Evolutionary conservation across 768 basidiomycete genomes (phyloP), one percentile per base, ranked within the genome.

Genomic region (Tulasnella sp.): DNA sequence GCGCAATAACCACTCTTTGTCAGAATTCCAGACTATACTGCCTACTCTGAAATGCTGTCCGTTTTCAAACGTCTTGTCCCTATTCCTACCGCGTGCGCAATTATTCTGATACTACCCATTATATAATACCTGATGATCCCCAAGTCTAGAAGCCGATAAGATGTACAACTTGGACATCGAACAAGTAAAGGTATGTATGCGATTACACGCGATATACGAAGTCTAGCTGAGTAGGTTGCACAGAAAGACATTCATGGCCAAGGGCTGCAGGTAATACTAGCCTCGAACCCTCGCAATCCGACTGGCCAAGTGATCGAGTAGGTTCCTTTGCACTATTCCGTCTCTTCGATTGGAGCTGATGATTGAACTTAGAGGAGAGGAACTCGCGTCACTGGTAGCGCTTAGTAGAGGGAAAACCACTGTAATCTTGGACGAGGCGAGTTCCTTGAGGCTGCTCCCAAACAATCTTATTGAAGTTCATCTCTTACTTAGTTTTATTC

Each of bases 281-380:
- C 88, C 0, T 90, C 86, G 20, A 96, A 95, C 66, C 92, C 92
- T n/a, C 79, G 91, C 48, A 96, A 95, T 62, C 91, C 92, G 3
- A 95, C 92, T 1, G 90, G 92, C n/a, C 91, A 93, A 63, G 78
- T 81, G 48, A 75, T 78, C 56, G 74, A 73, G 79, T 85, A 59
- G 20, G 66, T 62, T 9, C 13, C 5, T 48, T 15, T 29, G 20
- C 37, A 58, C 28, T 20, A 29, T 8, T 15, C 20, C 24, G 6
- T 6, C 19, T 40, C 39, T 25, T 40, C n/a, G 39, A 9, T 16
- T n/a, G 49, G 37, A 19, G 33, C 44, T 28, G 10, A 51, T 3
- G 3, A 41, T 35, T 41, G 22, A 27, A 12, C 10, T 19, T 59
- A 81, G 80, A 56, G 89, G 86, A 3, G 71, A 83, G 12, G 84